A percentile compares a stretch with the other conserved stretches of the same genome.
Conservation (phyloP, 148 eudicot genomes). For the Cornus controversa region DNA sequence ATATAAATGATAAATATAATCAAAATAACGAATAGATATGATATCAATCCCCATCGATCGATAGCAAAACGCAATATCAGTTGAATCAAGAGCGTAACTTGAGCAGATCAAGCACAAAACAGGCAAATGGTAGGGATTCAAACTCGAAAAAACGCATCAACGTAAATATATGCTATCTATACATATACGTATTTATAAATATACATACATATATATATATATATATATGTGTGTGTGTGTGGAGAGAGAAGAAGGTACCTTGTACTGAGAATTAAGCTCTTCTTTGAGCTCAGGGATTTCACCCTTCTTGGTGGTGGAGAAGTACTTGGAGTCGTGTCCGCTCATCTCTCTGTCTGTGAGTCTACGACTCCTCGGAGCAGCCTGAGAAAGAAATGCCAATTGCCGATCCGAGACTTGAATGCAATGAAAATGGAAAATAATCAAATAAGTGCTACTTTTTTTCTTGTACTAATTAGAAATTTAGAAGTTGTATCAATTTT, state of each 20-base stretch:
- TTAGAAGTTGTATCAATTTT: too few relatives aligned
- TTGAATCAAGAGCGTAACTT: not conserved
- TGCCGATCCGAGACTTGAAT: not conserved
- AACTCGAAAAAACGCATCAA: not conserved
- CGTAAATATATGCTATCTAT: not conserved
- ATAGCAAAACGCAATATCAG: conserved; percentile 3
- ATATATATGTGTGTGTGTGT: too few relatives aligned
- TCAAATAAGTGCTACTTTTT: too few relatives aligned
- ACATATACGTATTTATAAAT: not conserved
- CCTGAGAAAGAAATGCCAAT: not conserved
- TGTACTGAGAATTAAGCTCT: conserved; percentile 99
- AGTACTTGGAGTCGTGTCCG: conserved; percentile 98
- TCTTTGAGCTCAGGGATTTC: conserved; percentile 99
- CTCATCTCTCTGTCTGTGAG: conserved; percentile 48
- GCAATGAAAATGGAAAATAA: too few relatives aligned
- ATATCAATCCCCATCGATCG: not conserved
- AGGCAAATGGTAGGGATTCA: not conserved
- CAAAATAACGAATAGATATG: conserved; percentile 9
- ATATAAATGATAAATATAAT: not conserved
- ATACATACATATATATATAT: not conserved
- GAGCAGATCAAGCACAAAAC: conserved; percentile 4
- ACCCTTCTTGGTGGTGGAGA: conserved; percentile 98
- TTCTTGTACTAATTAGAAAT: too few relatives aligned
- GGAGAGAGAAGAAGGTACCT: too few relatives aligned
- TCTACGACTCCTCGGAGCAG: not conserved